Percentiles rank a stretch among this genome's conserved stretches.
Conservation (phyloP, 2,329 filamentous ascomycete species). For the Podosphaera xanthii region DNA sequence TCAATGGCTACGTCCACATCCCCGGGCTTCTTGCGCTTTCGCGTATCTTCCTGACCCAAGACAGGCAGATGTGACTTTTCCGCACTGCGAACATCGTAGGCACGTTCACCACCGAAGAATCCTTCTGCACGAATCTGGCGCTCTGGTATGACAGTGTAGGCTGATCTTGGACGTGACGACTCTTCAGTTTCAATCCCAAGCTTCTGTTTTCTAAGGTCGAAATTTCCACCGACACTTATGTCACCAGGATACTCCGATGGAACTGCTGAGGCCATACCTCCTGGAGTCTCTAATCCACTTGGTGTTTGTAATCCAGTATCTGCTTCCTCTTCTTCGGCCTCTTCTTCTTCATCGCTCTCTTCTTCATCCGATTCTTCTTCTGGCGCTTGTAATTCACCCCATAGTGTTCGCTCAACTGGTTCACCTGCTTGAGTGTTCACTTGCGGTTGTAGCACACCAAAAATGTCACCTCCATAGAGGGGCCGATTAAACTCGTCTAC, state of each 20-base stretch:
- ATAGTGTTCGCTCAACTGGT: conserved; percentile 65
- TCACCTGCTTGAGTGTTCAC: conserved; percentile 44
- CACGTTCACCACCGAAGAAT: conserved; percentile 88
- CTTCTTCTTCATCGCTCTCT: conserved; percentile 46
- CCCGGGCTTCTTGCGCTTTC: conserved; percentile 87
- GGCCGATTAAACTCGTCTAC: conserved; percentile 84
- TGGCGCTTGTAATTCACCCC: conserved; percentile 74
- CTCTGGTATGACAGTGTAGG: conserved; percentile 79
- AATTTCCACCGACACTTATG: conserved; percentile 61
- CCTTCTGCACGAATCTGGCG: conserved; percentile 66
- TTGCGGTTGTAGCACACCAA: conserved; percentile 48
- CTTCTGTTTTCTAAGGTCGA: conserved; percentile 73
- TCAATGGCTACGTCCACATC: conserved; percentile 88
- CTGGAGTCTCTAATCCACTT: conserved; percentile 56
- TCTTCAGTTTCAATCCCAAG: conserved; percentile 80
- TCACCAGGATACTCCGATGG: conserved; percentile 58
- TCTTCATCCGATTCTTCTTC: conserved; percentile 53
- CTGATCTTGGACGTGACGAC: conserved; percentile 45
- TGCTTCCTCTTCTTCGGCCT: conserved; percentile 37
- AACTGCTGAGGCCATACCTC: conserved; percentile 57
- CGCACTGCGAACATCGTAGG: conserved; percentile 59
- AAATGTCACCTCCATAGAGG: conserved; percentile 83
- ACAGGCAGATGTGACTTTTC: conserved; percentile 38
- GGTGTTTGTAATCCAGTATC: conserved; percentile 48
- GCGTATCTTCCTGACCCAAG: conserved; percentile 50